phyloP scores from a whole-genome alignment of 805 yeast species.

The Osmozyma mogii region DNA sequence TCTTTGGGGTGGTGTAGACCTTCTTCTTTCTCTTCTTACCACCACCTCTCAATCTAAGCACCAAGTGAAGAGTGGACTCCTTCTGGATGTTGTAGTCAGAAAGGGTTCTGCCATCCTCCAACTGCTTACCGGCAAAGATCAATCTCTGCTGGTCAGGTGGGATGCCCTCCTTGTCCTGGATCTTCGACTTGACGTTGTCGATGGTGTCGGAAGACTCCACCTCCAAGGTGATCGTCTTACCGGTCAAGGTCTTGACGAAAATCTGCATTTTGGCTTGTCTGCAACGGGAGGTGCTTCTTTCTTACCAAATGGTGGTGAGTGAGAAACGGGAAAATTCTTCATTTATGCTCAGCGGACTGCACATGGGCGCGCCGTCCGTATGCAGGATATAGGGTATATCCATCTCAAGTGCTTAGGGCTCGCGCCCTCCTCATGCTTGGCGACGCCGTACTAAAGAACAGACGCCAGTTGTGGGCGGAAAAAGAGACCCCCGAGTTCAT shows the following conservation, averaged over 20 bases:
- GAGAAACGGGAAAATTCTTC: too few species aligned
- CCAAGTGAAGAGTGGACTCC: slow-evolving; percentile 96
- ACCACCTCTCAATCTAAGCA: slow-evolving; percentile 89
- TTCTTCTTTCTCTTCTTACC: slow-evolving; percentile 99
- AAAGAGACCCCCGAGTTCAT: too few species aligned
- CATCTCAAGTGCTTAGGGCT: too few species aligned
- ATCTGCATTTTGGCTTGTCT: slow-evolving; percentile 65
- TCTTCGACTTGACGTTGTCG: slow-evolving; percentile 97
- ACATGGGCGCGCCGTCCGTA: too few species aligned
- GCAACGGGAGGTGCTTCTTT: slow-evolving; percentile 40
- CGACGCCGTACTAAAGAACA: too few species aligned
- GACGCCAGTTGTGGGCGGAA: too few species aligned
- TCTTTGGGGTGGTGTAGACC: slow-evolving; percentile 99
- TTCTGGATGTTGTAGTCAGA: slow-evolving; percentile 99
- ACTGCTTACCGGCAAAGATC: slow-evolving; percentile 99
- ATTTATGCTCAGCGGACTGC: too few species aligned
- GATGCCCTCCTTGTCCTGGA: slow-evolving; percentile 98
- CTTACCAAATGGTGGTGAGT: too few species aligned
- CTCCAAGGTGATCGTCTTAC: slow-evolving; percentile 98
- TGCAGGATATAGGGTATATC: too few species aligned
- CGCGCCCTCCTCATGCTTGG: too few species aligned
- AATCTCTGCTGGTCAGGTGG: slow-evolving; percentile 99
- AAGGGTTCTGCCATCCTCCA: slow-evolving; percentile 98
- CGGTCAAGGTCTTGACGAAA: slow-evolving; percentile 98
- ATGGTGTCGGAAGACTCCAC: slow-evolving; percentile 98